These are phyloP conservation scores for Candida anglica DNA, from an alignment of 805 yeast genomes.

Conservation along the genomic window DNA sequence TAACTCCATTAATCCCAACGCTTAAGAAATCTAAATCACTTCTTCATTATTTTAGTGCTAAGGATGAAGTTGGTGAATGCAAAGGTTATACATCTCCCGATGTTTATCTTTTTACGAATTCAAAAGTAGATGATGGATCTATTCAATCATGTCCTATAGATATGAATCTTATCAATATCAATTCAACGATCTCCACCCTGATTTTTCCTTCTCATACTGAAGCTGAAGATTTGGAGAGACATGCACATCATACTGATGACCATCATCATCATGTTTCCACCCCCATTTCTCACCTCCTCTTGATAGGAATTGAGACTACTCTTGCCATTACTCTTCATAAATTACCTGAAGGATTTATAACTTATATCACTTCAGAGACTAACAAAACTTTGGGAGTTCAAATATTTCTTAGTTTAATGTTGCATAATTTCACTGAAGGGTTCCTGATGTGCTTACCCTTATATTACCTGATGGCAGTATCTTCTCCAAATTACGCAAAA, in stretches of 20 bases:
- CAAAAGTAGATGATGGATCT: slow-evolving; percentile 7
- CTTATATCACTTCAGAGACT: slow-evolving; percentile 75
- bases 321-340: slow-evolving; percentile 86
- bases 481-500: slow-evolving; percentile 41
- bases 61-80: slow-evolving; percentile 38
- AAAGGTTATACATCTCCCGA: slow-evolving; percentile 46
- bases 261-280: slow-evolving; percentile 82
- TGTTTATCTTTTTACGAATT: slow-evolving; percentile 14
- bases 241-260: slow-evolving; percentile 21
- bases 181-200: too few relatives aligned
- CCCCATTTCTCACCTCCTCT: slow-evolving; percentile 70
- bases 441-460: slow-evolving; percentile 90
- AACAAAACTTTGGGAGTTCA: slow-evolving; percentile 62
- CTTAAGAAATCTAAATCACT: slow-evolving; percentile 16
- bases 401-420: slow-evolving; percentile 77
- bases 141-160: slow-evolving; percentile 1
- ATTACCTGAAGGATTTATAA: slow-evolving; percentile 91
- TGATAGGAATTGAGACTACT: slow-evolving; percentile 89
- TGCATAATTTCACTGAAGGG: slow-evolving; percentile 93
- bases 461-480: slow-evolving; percentile 59
- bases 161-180: neutral
- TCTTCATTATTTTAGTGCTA: slow-evolving; percentile 20
- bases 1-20: slow-evolving; percentile 11
- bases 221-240: neutral
- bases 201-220: neutral